Base-by-base conservation (phyloP, 306 rosid species). In the Cajanus cajan region DNA sequence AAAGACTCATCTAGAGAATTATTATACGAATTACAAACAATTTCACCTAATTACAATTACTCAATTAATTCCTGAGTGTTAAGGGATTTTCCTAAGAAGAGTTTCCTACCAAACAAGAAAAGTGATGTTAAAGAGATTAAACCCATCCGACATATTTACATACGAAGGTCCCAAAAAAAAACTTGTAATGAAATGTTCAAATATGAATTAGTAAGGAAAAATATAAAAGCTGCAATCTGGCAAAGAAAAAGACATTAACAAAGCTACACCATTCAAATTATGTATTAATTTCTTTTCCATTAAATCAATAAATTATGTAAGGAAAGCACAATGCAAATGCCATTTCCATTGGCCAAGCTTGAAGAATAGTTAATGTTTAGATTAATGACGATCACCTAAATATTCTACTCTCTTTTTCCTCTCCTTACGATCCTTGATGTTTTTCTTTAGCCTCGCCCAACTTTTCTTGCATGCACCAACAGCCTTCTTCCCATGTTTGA, bases 401-500 rank as follows among this genome's bases (percentile, higher is more conserved):
- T 77, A 82, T 55, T 78, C 79, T 0, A 31, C 16, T 57, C 62
- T 78, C 48, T 4, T 71, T 0, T 74, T 78, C 78, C 58, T 78
- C 3, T 39, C 16, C 28, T 7, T 55, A 24, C 7, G 9, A 0
- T 78, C 48, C 68, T 78, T 78, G 22, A 83, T 50, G 54, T n/a
- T 68, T 59, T 74, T 15, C 41, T 1, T 41, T 24, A 84, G 54
- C 62, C 79, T 84, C 22, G 70, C 25, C 87, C 78, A 79, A 13
- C 84, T 81, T n/a, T 69, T 84, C 65, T 68, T 74, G 57, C 87
- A 84, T 0, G 81, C 84, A 50, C 47, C 57, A 51, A 1, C 14
- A 62, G 51, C 83, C 33, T 74, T 79, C n/a, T 1, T 34, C 0
- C 81, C 8, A 10, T 19, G 6, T 41, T 83, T 83, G 14, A 62